Conservation (phyloP, 163 green algal species). For the Scenedesmus sp. region DNA sequence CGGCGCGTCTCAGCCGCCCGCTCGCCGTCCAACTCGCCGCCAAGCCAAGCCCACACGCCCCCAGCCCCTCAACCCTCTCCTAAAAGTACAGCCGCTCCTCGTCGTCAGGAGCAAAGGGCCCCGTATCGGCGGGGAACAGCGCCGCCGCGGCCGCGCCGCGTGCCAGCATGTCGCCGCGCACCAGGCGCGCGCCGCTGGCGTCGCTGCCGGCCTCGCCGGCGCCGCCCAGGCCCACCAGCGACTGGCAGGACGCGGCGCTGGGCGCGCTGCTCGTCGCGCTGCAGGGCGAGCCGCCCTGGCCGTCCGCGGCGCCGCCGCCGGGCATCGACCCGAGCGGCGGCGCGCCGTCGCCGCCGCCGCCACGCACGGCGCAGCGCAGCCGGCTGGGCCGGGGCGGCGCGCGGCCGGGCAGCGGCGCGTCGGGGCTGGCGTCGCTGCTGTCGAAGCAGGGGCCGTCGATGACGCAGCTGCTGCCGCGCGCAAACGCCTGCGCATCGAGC, state of each 20-base stretch:
- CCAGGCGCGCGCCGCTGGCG: neutral
- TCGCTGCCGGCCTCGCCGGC: neutral
- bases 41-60: too few species aligned
- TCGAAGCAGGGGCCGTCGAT: slow-evolving; percentile 39
- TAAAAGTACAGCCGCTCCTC: too few species aligned
- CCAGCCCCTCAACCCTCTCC: too few species aligned
- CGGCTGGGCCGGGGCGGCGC: too few species aligned
- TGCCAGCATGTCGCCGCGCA: slow-evolving; percentile 9
- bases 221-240: neutral
- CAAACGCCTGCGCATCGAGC: slow-evolving; percentile 28
- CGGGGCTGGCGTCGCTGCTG: neutral
- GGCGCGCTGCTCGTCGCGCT: neutral
- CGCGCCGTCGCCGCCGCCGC: too few species aligned
- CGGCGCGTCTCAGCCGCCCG: too few species aligned
- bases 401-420: too few species aligned
- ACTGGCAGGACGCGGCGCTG: too few species aligned
- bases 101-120: slow-evolving; percentile 11
- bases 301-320: neutral
- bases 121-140: slow-evolving; percentile 20
- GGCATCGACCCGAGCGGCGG: too few species aligned
- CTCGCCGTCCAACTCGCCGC: too few species aligned
- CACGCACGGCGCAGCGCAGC: too few species aligned
- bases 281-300: neutral
- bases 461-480: slow-evolving; percentile 22
- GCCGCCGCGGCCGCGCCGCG: slow-evolving; percentile 19